Conservation (phyloP, 441 rosid species). For the Raphanus hybrid region DNA sequence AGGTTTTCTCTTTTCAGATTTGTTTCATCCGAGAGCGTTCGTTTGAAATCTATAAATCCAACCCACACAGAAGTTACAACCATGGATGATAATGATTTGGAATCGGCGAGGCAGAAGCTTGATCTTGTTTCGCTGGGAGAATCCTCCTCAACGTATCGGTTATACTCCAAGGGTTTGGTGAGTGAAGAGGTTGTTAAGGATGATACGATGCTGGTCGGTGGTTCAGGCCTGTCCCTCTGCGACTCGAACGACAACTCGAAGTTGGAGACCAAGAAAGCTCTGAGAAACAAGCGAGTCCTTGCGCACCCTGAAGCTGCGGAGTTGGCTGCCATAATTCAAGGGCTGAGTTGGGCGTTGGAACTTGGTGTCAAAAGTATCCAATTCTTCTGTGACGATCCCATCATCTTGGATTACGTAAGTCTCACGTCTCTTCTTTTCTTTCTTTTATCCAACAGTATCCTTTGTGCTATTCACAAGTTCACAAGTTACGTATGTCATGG, state of each 20-base stretch:
- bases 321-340: not conserved
- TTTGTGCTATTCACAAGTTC: not conserved
- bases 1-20: too few species aligned
- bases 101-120: not conserved
- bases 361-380: not conserved
- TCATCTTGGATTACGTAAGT: slow-evolving; percentile 3
- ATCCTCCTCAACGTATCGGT: not conserved
- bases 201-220: not conserved
- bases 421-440: not conserved
- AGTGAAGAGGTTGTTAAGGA: slow-evolving; percentile 2
- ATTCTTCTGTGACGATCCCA: not conserved
- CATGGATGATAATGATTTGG: not conserved
- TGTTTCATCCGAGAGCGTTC: too few species aligned
- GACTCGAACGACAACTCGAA: not conserved
- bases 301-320: not conserved
- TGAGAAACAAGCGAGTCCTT: not conserved
- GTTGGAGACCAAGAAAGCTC: not conserved
- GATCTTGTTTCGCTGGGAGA: not conserved
- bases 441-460: not conserved
- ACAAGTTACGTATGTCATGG: too few species aligned
- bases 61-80: too few species aligned
- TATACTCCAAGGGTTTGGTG: slow-evolving; percentile 3
- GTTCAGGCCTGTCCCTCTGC: not conserved
- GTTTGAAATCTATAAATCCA: too few species aligned
- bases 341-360: not conserved